A percentile compares a stretch with the other conserved stretches of the same genome.
Evolutionary conservation across 2,329 filamentous ascomycete genomes (phyloP).

Genomic region (Juglanconis sp.): DNA sequence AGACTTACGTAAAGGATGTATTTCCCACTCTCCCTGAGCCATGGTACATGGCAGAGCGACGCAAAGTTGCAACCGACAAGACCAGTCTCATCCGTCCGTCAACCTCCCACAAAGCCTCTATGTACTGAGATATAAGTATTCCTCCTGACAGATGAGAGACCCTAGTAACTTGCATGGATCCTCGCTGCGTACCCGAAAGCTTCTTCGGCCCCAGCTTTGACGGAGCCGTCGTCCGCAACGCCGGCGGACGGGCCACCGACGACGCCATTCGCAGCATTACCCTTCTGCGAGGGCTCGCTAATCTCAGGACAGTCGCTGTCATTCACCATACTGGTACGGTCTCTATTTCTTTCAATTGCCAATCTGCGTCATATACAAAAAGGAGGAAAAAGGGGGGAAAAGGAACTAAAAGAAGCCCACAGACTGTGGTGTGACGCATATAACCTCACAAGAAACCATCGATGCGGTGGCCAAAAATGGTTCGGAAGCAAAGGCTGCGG

Average conservation of each 20-base stretch:
- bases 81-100: constrained; percentile 4
- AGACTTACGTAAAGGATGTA: constrained; percentile 1
- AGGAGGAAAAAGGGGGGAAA: too few relatives aligned
- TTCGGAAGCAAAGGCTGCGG: neutral
- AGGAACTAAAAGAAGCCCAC: neutral
- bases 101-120: neutral
- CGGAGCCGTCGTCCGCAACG: constrained; percentile 11
- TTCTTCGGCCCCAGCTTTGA: constrained; percentile 10
- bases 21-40: constrained; percentile 6
- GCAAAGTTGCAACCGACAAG: neutral
- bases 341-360: too few relatives aligned
- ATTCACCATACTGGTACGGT: constrained; percentile 13
- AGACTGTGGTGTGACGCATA: constrained; percentile 13
- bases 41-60: constrained; percentile 12
- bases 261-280: constrained; percentile 12
- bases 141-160: too few relatives aligned
- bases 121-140: too few relatives aligned
- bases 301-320: constrained; percentile 2
- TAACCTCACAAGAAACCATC: neutral
- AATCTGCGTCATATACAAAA: neutral
- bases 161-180: constrained; percentile 12
- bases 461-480: neutral
- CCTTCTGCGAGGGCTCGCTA: neutral
- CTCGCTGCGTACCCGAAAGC: constrained; percentile 12
- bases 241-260: constrained; percentile 11